A percentile compares a stretch with the other conserved stretches of the same genome.
Conservation (phyloP, 495 filamentous ascomycete species). For the Neurospora terricola region DNA sequence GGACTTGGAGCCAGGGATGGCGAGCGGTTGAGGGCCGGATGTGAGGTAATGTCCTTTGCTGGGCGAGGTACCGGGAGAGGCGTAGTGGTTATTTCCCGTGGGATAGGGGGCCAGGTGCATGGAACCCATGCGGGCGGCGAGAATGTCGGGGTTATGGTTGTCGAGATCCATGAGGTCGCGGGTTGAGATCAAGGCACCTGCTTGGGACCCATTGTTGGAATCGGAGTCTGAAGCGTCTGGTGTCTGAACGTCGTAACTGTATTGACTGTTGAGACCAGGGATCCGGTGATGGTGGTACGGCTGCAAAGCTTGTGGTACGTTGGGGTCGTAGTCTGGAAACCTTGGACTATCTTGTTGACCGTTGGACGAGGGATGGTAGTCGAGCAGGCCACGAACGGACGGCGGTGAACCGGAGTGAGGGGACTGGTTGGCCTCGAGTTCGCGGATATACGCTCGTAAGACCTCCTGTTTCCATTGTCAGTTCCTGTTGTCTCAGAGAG, state of each 20-base stretch:
- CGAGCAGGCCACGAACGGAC: constrained; percentile 31
- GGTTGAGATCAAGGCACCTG: constrained; percentile 33
- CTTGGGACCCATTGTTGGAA: constrained; percentile 10
- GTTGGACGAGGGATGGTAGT: constrained; percentile 1
- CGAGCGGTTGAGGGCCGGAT: constrained; percentile 9
- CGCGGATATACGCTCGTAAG: constrained; percentile 43
- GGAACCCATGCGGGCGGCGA: constrained; percentile 20
- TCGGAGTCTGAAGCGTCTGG: constrained; percentile 22
- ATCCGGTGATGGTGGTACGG: constrained; percentile 6
- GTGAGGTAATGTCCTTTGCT: constrained; percentile 11
- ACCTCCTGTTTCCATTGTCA: constrained; percentile 31
- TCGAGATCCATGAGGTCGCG: constrained; percentile 34
- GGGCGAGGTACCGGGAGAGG: constrained; percentile 25
- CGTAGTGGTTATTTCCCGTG: constrained; percentile 12
- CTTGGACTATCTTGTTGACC: constrained; percentile 13
- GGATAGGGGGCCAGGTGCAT: constrained; percentile 18
- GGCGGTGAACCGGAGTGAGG: constrained; percentile 26
- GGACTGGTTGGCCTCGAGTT: constrained; percentile 33
- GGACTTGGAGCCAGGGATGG: constrained; percentile 11
- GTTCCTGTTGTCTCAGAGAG: neutral
- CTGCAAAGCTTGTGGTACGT: constrained; percentile 6
- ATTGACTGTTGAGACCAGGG: constrained; percentile 10
- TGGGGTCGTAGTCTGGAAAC: constrained; percentile 3
- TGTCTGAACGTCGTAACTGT: constrained; percentile 24
- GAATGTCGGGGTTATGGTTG: constrained; percentile 17